Base-by-base conservation (phyloP, 352 stramenopile genomes). In the Phytopythium delawarense region DNA sequence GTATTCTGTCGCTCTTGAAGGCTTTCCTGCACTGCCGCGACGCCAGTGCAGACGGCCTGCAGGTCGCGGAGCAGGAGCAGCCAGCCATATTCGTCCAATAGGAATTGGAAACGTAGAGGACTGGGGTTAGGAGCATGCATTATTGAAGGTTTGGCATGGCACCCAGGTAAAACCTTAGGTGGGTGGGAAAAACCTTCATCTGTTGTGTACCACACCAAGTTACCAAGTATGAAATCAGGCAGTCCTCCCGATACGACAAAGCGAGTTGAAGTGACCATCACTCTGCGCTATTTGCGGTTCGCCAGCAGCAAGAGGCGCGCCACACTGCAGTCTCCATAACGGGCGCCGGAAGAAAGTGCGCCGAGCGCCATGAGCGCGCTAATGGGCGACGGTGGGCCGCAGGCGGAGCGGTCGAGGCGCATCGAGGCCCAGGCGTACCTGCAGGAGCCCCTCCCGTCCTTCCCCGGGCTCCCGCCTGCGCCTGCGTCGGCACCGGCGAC, bases 341-440 rank as follows among this genome's bases (percentile, higher is more conserved):
- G 21, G 35, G n/a, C 35, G 53, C 1, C 35, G 5, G 35, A 4
- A 40, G 35, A 40, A 40, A 40, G 35, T 40, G 35, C 35, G 35
- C 35, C 15, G 20, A 32, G n/a, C 32, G 0, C n/a, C 15, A 59
- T 59, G 53, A 59, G 35, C 13, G 20, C 48, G 21, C 58, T 74
- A 56, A 51, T 61, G 56, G 34, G 49, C 15, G 62, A 70, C 39
- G 70, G 49, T 18, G 70, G 67, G 0, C 67, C 70, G 4, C 70
- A 78, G 61, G 70, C 70, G 7, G 70, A 72, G 64, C 67, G 70
- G 11, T 78, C 70, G 23, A 59, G 67, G 28, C 70, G 70, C 42
- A 63, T 78, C 61, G 56, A 75, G 67, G 57, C 70, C 1, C 72
- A 77, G 34, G 66, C 61, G 18, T 57, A 63, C 2, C 57, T 76